phyloP scores from a whole-genome alignment of 768 basidiomycete genomes.

The Tylopilus plumbeoviolaceoides region DNA sequence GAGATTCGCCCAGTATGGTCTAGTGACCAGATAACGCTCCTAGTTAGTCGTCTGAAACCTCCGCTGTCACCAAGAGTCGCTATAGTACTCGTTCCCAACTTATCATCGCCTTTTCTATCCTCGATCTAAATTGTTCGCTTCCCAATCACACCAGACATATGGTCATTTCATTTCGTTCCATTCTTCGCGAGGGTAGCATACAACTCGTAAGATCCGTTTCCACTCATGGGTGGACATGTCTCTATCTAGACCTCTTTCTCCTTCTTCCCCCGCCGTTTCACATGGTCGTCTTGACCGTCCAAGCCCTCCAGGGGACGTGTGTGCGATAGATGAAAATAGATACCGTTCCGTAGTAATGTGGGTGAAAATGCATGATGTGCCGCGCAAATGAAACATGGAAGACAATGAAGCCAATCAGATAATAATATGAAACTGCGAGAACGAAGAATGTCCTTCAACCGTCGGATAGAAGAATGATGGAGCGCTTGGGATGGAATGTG shows the following conservation, averaged over 20 bases:
- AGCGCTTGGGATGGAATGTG: not conserved
- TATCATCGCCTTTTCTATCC: not conserved
- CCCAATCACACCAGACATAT: conserved; percentile 6
- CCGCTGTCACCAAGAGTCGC: conserved; percentile 2
- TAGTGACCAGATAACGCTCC: too few species aligned
- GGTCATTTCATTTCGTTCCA: conserved; percentile 46
- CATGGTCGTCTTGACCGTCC: conserved; percentile 11
- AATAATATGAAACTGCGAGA: conserved; percentile 24
- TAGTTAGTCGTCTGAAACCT: conserved; percentile 12
- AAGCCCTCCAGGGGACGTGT: conserved; percentile 25
- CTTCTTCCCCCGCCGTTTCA: conserved; percentile 10
- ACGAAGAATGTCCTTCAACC: conserved; percentile 13
- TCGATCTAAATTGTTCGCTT: not conserved
- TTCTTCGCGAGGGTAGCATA: conserved; percentile 30
- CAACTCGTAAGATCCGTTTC: conserved; percentile 20
- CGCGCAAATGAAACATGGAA: conserved; percentile 18
- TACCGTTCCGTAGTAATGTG: conserved; percentile 28
- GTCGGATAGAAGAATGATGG: conserved; percentile 6
- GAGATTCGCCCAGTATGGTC: conserved; percentile 10
- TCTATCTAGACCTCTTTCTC: conserved; percentile 11
- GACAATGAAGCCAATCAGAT: conserved; percentile 20
- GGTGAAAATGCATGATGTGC: conserved; percentile 27
- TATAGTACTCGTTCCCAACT: not conserved
- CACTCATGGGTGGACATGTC: conserved; percentile 12
- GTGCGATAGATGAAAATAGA: conserved; percentile 29